Evolutionary conservation across 164 flowering plant genomes (phyloP).

Genomic region (Vitis labrusca): DNA sequence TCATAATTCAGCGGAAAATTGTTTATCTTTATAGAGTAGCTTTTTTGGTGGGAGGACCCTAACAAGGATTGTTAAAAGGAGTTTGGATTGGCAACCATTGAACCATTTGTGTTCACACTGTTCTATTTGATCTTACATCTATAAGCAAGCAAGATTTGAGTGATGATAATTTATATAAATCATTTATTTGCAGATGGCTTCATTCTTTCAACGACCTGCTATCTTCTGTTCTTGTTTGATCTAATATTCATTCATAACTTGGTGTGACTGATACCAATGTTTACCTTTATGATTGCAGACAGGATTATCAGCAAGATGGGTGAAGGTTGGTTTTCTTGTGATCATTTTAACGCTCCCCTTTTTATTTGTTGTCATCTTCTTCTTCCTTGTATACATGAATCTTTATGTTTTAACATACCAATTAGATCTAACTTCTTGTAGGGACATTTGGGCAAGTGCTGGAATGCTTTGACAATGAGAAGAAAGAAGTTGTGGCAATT

Average conservation of each 20-base stretch:
- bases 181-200: background rate
- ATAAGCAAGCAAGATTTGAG: background rate
- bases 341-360: background rate
- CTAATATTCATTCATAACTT: background rate
- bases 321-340: constrained; percentile 60
- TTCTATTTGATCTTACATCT: too few species aligned
- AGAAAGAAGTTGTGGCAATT: constrained; percentile 78
- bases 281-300: constrained; percentile 51
- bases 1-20: too few species aligned
- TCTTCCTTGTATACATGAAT: background rate
- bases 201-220: background rate
- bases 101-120: too few species aligned
- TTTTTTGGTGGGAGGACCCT: too few species aligned
- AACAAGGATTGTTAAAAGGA: too few species aligned
- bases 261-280: constrained; percentile 2
- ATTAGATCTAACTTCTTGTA: constrained; percentile 20
- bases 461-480: constrained; percentile 87
- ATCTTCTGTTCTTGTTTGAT: background rate
- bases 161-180: background rate
- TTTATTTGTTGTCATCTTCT: constrained; percentile 2
- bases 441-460: constrained; percentile 96
- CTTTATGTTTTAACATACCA: background rate
- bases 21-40: too few species aligned
- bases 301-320: constrained; percentile 89
- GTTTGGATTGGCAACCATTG: too few species aligned